phyloP scores from a whole-genome alignment of 257 asterid species.

The Jacaranda copaia region DNA sequence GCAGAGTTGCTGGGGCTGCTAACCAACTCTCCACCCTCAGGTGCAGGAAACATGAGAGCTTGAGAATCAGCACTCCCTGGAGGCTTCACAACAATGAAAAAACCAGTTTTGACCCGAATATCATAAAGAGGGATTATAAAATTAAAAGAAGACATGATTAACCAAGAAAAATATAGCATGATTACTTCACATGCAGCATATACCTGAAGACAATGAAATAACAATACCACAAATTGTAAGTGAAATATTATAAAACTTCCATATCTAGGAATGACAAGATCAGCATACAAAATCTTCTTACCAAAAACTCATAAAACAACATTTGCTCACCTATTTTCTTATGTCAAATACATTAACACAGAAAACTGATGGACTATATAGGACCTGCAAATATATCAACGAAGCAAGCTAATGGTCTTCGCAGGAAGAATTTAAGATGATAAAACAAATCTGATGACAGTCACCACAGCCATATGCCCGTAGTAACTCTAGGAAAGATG shows the following conservation, averaged over 20 bases:
- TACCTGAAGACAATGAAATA: constrained; percentile 1
- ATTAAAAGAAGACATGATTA: constrained; percentile 11
- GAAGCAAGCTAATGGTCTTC: constrained; percentile 6
- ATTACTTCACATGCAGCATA: constrained; percentile 6
- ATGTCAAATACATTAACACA: not conserved
- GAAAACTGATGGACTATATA: not conserved
- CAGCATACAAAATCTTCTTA: constrained; percentile 9
- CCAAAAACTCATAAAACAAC: not conserved
- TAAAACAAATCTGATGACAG: constrained; percentile 6
- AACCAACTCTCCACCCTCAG: constrained; percentile 80
- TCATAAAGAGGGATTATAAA: not conserved
- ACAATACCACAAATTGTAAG: not conserved
- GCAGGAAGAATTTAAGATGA: constrained; percentile 25
- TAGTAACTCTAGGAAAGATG: not conserved
- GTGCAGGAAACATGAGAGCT: constrained; percentile 58
- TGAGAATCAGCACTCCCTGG: constrained; percentile 93
- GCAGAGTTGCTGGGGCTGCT: constrained; percentile 78
- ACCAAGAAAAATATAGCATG: constrained; percentile 4
- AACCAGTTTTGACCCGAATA: constrained; percentile 21
- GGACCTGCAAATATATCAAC: not conserved
- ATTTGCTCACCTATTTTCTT: not conserved
- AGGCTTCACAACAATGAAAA: constrained; percentile 72
- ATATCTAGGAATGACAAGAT: constrained; percentile 2
- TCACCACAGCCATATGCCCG: not conserved
- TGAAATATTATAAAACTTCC: constrained; percentile 7